Conservation (phyloP, 2,329 filamentous ascomycete genomes). For the Alternaria metachromatica region DNA sequence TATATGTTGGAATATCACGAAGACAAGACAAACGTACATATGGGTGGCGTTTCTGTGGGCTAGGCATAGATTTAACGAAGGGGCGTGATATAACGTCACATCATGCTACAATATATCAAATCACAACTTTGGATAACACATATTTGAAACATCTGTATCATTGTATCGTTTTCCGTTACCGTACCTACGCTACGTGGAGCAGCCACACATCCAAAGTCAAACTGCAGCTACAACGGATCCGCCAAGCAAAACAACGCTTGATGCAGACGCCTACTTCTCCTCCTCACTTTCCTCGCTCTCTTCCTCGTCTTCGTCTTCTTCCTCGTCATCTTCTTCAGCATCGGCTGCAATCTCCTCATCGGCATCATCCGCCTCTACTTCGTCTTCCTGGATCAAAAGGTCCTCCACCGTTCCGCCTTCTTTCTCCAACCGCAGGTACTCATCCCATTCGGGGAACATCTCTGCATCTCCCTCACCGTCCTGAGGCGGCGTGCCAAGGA, state of each 20-base stretch:
- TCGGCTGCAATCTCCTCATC: conserved; percentile 43
- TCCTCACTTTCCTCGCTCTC: conserved; percentile 17
- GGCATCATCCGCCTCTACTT: conserved; percentile 41
- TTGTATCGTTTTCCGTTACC: conserved; percentile 7
- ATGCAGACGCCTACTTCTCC: background rate
- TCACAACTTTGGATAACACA: background rate
- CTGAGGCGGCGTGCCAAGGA: conserved; percentile 76
- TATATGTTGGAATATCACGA: conserved; percentile 2
- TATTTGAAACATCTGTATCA: background rate
- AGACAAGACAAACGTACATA: conserved; percentile 10
- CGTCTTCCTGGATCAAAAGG: conserved; percentile 38
- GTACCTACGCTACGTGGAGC: background rate
- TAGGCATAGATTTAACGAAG: background rate
- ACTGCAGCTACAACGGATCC: conserved; percentile 1
- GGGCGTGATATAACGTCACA: background rate
- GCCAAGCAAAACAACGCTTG: background rate
- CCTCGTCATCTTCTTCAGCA: conserved; percentile 38
- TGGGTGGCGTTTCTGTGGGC: conserved; percentile 9
- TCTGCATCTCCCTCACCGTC: conserved; percentile 73
- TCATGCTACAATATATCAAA: background rate
- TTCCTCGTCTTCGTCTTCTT: conserved; percentile 29
- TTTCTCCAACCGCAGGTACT: conserved; percentile 81
- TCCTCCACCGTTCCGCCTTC: conserved; percentile 64
- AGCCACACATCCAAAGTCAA: background rate
- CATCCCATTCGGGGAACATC: conserved; percentile 95